Base-by-base conservation (phyloP, 139 green algal species). In the Medakamo hakoo region DNA sequence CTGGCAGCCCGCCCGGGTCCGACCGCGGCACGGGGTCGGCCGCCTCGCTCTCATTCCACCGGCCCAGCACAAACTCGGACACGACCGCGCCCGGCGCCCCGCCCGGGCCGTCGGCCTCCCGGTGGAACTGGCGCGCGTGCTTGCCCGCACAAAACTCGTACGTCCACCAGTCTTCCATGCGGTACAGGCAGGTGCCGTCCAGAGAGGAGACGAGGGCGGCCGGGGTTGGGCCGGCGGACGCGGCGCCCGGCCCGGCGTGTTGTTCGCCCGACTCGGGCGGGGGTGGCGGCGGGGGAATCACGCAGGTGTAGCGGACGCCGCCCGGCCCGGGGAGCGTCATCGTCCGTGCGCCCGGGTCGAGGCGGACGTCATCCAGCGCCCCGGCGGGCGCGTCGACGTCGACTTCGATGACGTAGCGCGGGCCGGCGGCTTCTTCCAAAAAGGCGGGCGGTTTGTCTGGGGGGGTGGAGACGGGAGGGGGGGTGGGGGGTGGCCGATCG, bases 101-200 rank as follows among this genome's bases (percentile, higher is more conserved):
- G 40, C 40, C 16, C 40, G 9, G 9, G 40, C 40, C 16, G 40
- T 52, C 40, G 40, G 16, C 40, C 40, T 52, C 40, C 40, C 9
- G 9, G 40, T 52, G 40, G 40, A 21, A 52, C 40, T 52, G 40
- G 40, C 40, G 40, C 40, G 16, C 40, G 40, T 52, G 40, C 40
- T 52, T 52, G 40, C 40, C 40, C 9, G 9, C 9, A 16, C 40
- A 52, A 52, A 52, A 52, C 40, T 52, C 40, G 40, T 52, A 52
- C 40, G 40, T 52, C 40, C 40, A 52, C 40, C 40, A 52, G 40
- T 52, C 40, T 52, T 52, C 40, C 9, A 21, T 9, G 40, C 40
- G 40, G 9, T 21, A 9, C 40, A 83, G 65, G 58, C 78, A 84
- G 20, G 66, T 30, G 2, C 26, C 49, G 30, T 28, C 30, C n/a